Evolutionary conservation across 495 filamentous ascomycete species (phyloP), one percentile per base, ranked within the genome.

Genomic region (Aspergillus olivimuriae): DNA sequence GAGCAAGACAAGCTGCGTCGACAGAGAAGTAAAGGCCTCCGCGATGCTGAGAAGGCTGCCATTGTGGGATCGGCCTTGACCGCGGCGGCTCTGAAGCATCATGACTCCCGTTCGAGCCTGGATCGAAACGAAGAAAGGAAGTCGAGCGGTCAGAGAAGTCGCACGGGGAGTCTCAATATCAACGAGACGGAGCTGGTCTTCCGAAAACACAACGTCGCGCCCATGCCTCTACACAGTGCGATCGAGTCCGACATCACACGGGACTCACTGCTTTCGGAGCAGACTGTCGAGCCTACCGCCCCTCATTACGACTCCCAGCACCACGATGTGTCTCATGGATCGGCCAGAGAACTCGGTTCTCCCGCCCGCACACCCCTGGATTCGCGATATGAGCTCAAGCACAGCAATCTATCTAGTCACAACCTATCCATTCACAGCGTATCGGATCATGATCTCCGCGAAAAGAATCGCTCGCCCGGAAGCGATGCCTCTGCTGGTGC

Each of bases 181-280:
- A 76, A 81, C 41, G 74, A 71, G 62, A 81, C 58, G 51, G 83
- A 70, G 68, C 76, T 66, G 56, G 78, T 68, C 58, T 84, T 68
- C 69, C 70, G 66, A 63, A 83, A 64, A 63, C 73, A 77, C 46
- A 75, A 75, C 34, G 66, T 77, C n/a, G 80, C 88, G 10, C 86
- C 83, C 1, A 85, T 95, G 82, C 90, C 89, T 2, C 74, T 94
- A 56, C 80, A 80, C 58, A 94, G 89, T 60, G 86, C 87, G 33
- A 76, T 94, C 20, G 77, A 85, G 22, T 94, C 89, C 0, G 89
- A 95, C 19, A 59, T 95, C 37, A 97, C 92, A 2, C 76, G 92
- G 57, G 82, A 84, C 26, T 97, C 94, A 0, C 86, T 98, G 44
- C 70, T 94, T 9, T 90, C 92, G 4, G 83, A 87, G 28, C 79